Evolutionary conservation across 495 filamentous ascomycete species (phyloP).

Genomic region (Polyplosphaeria fusca): DNA sequence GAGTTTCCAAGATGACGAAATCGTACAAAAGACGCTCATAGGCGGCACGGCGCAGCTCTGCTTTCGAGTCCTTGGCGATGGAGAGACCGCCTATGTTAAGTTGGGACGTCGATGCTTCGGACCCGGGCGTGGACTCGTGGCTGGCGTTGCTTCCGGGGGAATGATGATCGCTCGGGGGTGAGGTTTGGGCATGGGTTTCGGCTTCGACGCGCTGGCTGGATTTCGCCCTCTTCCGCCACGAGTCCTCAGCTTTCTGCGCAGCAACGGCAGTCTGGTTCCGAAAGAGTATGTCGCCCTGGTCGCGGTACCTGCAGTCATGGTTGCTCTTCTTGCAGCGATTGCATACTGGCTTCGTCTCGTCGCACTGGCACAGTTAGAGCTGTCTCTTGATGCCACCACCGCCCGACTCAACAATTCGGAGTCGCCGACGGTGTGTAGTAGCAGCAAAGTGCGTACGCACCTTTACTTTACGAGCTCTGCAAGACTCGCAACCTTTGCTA

Average conservation of each 20-base stretch:
- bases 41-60: conserved; percentile 10
- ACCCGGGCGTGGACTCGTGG: not conserved
- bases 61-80: not conserved
- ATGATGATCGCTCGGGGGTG: not conserved
- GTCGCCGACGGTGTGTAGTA: too few species aligned
- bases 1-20: conserved; percentile 12
- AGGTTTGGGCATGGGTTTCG: not conserved
- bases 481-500: conserved; percentile 32
- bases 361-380: too few species aligned
- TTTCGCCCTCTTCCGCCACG: conserved; percentile 26
- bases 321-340: conserved; percentile 14
- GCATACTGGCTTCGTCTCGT: conserved; percentile 31
- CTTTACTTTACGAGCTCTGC: conserved; percentile 32
- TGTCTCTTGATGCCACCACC: too few species aligned
- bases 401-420: too few species aligned
- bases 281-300: conserved; percentile 26
- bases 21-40: conserved; percentile 24
- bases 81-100: not conserved
- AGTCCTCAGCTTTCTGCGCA: conserved; percentile 27
- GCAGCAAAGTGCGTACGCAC: conserved; percentile 5
- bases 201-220: not conserved
- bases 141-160: not conserved
- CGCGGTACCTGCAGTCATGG: conserved; percentile 29
- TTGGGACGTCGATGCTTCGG: not conserved
- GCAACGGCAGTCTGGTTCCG: conserved; percentile 28